phyloP scores from a whole-genome alignment of 2,329 filamentous ascomycete species.

The Penicillium sp. region DNA sequence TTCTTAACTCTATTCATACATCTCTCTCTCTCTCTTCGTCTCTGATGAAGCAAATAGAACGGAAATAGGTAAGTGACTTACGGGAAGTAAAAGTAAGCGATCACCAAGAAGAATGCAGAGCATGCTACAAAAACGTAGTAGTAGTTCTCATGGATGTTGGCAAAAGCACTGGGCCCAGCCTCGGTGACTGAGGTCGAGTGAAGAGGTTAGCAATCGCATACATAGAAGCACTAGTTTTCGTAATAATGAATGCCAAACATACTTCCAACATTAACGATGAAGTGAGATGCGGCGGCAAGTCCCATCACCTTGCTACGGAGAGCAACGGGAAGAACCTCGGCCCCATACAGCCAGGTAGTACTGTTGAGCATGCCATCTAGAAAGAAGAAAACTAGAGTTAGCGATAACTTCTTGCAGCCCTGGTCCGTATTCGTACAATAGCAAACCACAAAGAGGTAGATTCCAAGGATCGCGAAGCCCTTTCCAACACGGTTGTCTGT shows the following conservation, averaged over 20 bases:
- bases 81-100: slow-evolving; percentile 51
- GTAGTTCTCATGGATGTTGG: slow-evolving; percentile 51
- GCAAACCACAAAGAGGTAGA: slow-evolving; percentile 50
- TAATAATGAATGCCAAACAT: slow-evolving; percentile 6
- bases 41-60: neutral
- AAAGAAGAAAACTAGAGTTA: neutral
- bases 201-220: neutral
- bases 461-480: slow-evolving; percentile 52
- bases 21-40: neutral
- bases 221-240: neutral
- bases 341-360: slow-evolving; percentile 50
- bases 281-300: slow-evolving; percentile 46
- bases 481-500: slow-evolving; percentile 50
- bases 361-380: slow-evolving; percentile 46
- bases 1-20: neutral
- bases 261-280: slow-evolving; percentile 48
- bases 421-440: slow-evolving; percentile 39
- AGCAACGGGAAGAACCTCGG: slow-evolving; percentile 47
- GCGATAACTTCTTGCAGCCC: neutral
- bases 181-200: slow-evolving; percentile 37
- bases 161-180: slow-evolving; percentile 49
- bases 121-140: slow-evolving; percentile 54
- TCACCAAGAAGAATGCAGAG: slow-evolving; percentile 43
- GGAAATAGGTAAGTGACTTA: slow-evolving; percentile 21
- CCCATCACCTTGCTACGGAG: slow-evolving; percentile 51